Conservation (phyloP, 1,284 basidiomycete genomes). For the Ceratobasidium sp. region DNA sequence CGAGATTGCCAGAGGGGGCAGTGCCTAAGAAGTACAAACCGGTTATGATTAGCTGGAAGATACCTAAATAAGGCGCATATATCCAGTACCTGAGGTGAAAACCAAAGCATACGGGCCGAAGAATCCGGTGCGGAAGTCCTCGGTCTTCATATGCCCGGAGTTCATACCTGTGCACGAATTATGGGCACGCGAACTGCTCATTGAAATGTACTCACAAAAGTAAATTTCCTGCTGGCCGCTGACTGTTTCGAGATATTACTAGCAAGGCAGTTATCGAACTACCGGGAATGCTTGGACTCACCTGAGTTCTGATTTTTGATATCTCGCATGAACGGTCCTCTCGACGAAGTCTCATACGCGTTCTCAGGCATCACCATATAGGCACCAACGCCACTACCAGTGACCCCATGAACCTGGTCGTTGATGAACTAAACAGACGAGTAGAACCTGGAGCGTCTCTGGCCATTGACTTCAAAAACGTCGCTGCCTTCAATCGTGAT, state of each 20-base stretch:
- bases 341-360: constrained; percentile 58
- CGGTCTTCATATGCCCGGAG: constrained; percentile 38
- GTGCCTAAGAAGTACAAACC: not conserved
- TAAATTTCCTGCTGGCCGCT: constrained; percentile 35
- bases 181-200: not conserved
- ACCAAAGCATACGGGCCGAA: constrained; percentile 38
- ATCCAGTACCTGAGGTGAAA: constrained; percentile 15
- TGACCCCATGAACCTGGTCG: constrained; percentile 40
- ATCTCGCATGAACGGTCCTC: constrained; percentile 53
- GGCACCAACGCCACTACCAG: constrained; percentile 18
- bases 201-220: constrained; percentile 17
- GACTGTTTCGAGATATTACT: too few relatives aligned
- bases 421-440: constrained; percentile 41
- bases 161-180: constrained; percentile 12
- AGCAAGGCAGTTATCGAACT: too few relatives aligned
- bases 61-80: not conserved
- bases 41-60: not conserved
- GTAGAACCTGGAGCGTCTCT: constrained; percentile 41
- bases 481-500: constrained; percentile 41
- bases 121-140: constrained; percentile 37
- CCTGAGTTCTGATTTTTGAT: constrained; percentile 32
- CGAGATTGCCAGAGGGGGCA: constrained; percentile 47
- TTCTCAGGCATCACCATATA: constrained; percentile 54
- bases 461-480: constrained; percentile 31
- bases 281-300: too few relatives aligned